Base-by-base conservation (phyloP, 495 filamentous ascomycete genomes). In the Delitschia confertaspora region DNA sequence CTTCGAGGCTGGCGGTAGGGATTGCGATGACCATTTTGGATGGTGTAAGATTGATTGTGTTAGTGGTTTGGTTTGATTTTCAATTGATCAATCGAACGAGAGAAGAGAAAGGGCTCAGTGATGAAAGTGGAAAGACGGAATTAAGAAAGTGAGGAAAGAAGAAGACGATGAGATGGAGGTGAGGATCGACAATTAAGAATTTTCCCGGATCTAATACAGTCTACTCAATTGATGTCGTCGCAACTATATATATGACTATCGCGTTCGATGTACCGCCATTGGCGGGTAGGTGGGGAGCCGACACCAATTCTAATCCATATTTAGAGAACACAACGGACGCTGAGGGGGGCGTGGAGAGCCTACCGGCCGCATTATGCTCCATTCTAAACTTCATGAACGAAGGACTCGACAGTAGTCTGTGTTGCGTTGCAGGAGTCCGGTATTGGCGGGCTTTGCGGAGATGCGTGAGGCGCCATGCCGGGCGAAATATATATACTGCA, bases 1-100 rank as follows among this genome's bases (percentile, higher is more conserved):
- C 77, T 43, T 74, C 70, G 24, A 83, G 59, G 44, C 58, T 60
- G 46, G 61, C 57, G 41, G 58, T 56, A 46, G 51, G 65, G 42
- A 65, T 51, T 48, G 47, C 27, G 54, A 59, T 24, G 42, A 52
- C 46, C 56, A 56, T 56, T 43, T 45, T 56, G 49, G 17, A 13
- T 8, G 16, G 13, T 18, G 14, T 13, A 5, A 11, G 29, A 10
- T 38, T 31, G 23, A 13, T 13, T 13, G 8, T 8, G 37, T 35
- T 25, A 9, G 11, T 7, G 26, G 26, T 34, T 17, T 14, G 29
- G 30, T 42, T 23, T 22, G 40, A 27, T 45, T 27, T 36, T 7
- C 2, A 8, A 13, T 16, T 36, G 16, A 35, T 8, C 6, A 35
- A 14, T 8, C 6, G 32, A 9, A 7, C 7, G 26, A 29, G 26